Conservation (phyloP, 495 filamentous ascomycete genomes). For the Pyrenula aspistea region DNA sequence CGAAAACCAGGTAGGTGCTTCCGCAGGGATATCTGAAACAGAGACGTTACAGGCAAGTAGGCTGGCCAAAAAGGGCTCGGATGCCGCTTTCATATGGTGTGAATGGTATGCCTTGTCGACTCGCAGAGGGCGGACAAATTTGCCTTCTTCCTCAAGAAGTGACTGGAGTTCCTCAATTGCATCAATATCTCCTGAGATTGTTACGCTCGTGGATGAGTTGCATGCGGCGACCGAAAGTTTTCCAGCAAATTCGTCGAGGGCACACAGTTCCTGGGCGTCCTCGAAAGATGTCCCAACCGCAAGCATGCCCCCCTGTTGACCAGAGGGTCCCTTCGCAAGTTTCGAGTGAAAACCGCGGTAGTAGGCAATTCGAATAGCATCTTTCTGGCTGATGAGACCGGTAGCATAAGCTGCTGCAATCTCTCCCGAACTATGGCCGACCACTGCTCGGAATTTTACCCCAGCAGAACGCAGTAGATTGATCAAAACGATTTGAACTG, state of each 20-base stretch:
- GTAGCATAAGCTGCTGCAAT: conserved; percentile 23
- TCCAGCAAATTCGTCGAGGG: neutral
- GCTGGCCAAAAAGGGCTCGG: neutral
- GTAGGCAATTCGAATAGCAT: conserved; percentile 18
- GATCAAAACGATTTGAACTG: conserved; percentile 20
- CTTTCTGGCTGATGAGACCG: conserved; percentile 5
- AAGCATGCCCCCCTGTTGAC: conserved; percentile 4
- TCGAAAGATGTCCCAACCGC: conserved; percentile 4
- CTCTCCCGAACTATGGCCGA: conserved; percentile 25
- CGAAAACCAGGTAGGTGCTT: conserved; percentile 10
- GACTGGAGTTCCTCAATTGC: conserved; percentile 24
- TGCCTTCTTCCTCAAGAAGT: conserved; percentile 5
- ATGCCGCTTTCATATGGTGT: conserved; percentile 8
- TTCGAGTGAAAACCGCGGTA: conserved; percentile 11
- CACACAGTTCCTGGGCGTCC: neutral
- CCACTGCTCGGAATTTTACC: conserved; percentile 6
- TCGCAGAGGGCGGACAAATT: conserved; percentile 12
- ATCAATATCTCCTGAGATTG: conserved; percentile 20
- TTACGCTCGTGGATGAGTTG: conserved; percentile 20
- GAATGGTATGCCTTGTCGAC: conserved; percentile 32
- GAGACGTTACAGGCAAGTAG: neutral
- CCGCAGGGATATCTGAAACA: neutral
- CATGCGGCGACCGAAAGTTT: conserved; percentile 12
- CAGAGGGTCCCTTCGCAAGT: conserved; percentile 1
- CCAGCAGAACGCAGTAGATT: conserved; percentile 14